These are phyloP conservation scores for Mentha longifolia DNA, from an alignment of 257 asterid species.

Conservation along the genomic window DNA sequence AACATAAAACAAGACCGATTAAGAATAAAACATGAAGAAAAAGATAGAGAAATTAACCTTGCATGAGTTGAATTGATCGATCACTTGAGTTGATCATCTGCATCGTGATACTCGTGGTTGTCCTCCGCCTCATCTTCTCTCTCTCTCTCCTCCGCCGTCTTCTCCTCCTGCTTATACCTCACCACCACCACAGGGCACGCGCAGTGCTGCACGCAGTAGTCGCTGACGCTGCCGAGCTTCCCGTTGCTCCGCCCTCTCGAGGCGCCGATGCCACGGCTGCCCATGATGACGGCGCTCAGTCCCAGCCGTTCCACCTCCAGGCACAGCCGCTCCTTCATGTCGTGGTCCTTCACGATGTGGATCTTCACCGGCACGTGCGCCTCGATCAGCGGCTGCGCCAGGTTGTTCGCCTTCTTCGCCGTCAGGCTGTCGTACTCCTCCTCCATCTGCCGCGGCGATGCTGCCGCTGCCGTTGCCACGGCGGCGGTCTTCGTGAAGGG, in stretches of 20 bases:
- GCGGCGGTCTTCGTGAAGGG: constrained; percentile 4
- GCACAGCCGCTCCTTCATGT: constrained; percentile 72
- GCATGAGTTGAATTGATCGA: background rate
- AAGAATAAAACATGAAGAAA: too few species aligned
- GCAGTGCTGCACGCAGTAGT: constrained; percentile 70
- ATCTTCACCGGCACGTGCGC: constrained; percentile 60
- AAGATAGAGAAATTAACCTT: background rate
- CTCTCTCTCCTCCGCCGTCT: constrained; percentile 9
- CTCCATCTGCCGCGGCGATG: constrained; percentile 52
- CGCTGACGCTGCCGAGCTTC: constrained; percentile 69
- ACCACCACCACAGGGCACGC: constrained; percentile 73
- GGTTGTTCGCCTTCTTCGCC: constrained; percentile 48
- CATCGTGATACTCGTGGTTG: constrained; percentile 32
- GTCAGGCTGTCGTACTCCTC: constrained; percentile 59
- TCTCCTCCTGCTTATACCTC: constrained; percentile 37
- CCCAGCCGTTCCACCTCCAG: constrained; percentile 74
- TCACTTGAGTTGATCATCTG: constrained; percentile 37
- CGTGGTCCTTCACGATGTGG: constrained; percentile 72
- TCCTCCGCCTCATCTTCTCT: constrained; percentile 15
- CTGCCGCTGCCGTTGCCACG: background rate
- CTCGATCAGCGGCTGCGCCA: constrained; percentile 64
- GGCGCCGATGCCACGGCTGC: constrained; percentile 70
- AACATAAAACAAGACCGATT: too few species aligned
- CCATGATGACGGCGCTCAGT: constrained; percentile 69
- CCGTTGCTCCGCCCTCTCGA: constrained; percentile 43